phyloP scores from a whole-genome alignment of 2,329 filamentous ascomycete species.

The Diaporthe nobilis region DNA sequence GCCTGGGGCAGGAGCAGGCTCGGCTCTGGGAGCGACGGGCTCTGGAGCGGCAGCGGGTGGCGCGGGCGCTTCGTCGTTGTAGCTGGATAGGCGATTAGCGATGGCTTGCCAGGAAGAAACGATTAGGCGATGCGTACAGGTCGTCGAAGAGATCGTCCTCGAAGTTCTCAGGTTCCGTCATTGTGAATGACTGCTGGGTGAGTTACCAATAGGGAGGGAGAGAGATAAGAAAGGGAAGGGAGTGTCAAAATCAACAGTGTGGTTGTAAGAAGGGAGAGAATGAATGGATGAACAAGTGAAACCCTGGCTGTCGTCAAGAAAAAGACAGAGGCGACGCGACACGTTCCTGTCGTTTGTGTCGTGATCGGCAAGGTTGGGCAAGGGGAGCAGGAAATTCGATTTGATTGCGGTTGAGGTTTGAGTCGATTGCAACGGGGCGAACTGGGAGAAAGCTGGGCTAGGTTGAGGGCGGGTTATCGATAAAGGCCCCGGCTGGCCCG shows the following conservation, averaged over 20 bases:
- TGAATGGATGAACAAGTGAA: not conserved
- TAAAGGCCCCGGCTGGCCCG: not conserved
- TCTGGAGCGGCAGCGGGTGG: conserved; percentile 48
- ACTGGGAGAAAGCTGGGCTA: conserved; percentile 18
- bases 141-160: conserved; percentile 94
- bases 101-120: not conserved
- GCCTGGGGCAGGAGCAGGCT: conserved; percentile 48
- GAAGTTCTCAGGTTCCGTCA: conserved; percentile 83
- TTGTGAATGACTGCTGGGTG: conserved; percentile 55
- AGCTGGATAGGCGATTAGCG: conserved; percentile 57
- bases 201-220: not conserved
- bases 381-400: conserved; percentile 4
- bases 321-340: conserved; percentile 31
- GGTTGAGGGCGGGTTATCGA: conserved; percentile 21
- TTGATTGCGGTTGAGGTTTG: conserved; percentile 28
- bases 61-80: conserved; percentile 74
- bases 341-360: not conserved
- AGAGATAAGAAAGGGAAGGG: conserved; percentile 4
- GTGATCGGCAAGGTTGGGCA: not conserved
- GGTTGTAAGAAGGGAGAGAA: conserved; percentile 23
- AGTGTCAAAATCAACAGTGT: conserved; percentile 5
- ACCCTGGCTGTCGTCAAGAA: conserved; percentile 9
- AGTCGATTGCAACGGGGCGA: conserved; percentile 16
- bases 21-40: conserved; percentile 48
- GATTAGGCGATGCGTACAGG: conserved; percentile 72